Conservation (phyloP, 1,284 basidiomycete genomes). For the Sporisorium exsertum region DNA sequence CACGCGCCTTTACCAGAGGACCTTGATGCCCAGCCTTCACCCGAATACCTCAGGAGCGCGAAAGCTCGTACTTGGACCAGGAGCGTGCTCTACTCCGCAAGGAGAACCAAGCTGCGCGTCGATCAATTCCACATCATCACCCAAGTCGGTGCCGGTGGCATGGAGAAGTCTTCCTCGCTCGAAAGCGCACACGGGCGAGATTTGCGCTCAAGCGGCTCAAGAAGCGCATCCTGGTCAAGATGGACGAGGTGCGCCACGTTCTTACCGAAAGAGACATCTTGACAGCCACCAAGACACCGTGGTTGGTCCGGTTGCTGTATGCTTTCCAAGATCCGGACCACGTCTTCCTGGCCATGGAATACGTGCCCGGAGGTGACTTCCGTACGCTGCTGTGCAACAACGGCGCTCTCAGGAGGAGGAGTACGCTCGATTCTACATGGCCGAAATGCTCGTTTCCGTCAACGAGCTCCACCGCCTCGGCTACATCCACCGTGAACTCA, state of each 20-base stretch:
- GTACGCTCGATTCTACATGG: slow-evolving; percentile 68
- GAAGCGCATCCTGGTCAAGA: slow-evolving; percentile 68
- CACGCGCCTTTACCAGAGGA: slow-evolving; percentile 67
- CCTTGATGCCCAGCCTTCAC: slow-evolving; percentile 88
- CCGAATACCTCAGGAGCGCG: slow-evolving; percentile 61
- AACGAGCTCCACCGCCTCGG: slow-evolving; percentile 66
- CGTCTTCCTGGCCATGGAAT: slow-evolving; percentile 73
- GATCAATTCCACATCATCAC: slow-evolving; percentile 69
- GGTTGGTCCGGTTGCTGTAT: slow-evolving; percentile 67
- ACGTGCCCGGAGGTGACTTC: slow-evolving; percentile 69
- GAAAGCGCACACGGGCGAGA: slow-evolving; percentile 68
- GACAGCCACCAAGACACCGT: slow-evolving; percentile 67
- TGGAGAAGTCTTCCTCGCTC: slow-evolving; percentile 68
- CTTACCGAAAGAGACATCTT: slow-evolving; percentile 68
- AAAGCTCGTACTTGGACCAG: slow-evolving; percentile 58
- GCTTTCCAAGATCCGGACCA: slow-evolving; percentile 68
- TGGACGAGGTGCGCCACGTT: slow-evolving; percentile 69
- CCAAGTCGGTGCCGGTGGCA: slow-evolving; percentile 68
- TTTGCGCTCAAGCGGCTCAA: slow-evolving; percentile 67
- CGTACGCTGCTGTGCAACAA: slow-evolving; percentile 69
- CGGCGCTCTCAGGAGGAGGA: slow-evolving; percentile 71
- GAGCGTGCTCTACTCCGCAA: slow-evolving; percentile 66
- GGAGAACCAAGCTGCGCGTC: slow-evolving; percentile 65
- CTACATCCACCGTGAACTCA: slow-evolving; percentile 86
- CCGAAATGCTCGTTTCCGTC: slow-evolving; percentile 69